Percentiles rank a stretch among this genome's conserved stretches.
Evolutionary conservation across 2,329 filamentous ascomycete species (phyloP).

Genomic region (Aspergillus ustus): DNA sequence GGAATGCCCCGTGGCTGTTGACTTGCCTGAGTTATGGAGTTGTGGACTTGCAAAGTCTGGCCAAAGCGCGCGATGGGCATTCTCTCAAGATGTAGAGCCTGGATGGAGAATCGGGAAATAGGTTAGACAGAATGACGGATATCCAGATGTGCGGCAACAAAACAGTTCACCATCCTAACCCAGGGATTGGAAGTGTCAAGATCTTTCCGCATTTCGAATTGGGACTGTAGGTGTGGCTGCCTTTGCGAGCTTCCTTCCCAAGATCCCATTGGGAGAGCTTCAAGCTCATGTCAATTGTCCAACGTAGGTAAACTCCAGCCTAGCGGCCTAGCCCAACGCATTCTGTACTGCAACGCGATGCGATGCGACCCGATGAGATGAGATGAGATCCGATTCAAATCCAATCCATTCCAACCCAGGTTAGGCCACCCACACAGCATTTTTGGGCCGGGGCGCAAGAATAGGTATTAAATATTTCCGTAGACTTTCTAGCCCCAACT

Average conservation of each 20-base stretch:
- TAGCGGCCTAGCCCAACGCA: not conserved
- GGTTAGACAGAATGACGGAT: too few species aligned
- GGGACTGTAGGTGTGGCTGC: not conserved
- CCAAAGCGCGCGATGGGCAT: not conserved
- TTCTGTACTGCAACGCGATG: not conserved
- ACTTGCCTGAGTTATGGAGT: not conserved
- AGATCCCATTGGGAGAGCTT: not conserved
- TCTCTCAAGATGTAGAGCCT: not conserved
- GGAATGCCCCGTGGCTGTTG: not conserved
- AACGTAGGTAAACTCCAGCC: not conserved
- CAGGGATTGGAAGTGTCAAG: not conserved
- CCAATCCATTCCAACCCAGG: not conserved
- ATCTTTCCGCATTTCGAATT: not conserved
- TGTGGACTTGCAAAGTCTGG: too few species aligned
- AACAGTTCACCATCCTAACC: not conserved
- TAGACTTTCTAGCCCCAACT: too few species aligned
- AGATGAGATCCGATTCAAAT: conserved; percentile 9
- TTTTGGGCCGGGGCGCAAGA: too few species aligned
- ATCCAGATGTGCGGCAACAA: too few species aligned
- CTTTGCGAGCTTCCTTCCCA: not conserved
- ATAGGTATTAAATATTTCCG: too few species aligned
- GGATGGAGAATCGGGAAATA: not conserved
- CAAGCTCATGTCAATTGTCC: not conserved
- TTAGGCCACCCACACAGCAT: not conserved
- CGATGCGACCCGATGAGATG: conserved; percentile 5